Evolutionary conservation across 345 rosid genomes (phyloP).

Genomic region (Geranium rotundifolium): DNA sequence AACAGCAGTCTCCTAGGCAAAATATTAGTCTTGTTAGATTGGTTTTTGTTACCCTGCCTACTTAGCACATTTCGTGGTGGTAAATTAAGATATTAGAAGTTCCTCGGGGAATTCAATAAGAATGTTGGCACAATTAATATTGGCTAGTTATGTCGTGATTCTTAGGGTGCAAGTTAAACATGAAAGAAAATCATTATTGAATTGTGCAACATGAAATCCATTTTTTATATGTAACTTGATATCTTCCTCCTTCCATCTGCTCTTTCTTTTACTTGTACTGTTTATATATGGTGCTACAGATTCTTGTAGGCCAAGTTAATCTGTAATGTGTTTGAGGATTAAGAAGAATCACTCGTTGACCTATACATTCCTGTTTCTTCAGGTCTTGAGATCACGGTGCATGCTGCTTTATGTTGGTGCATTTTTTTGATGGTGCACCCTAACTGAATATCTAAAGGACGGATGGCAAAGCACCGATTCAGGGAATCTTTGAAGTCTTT

Average conservation of each 20-base stretch:
- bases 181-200: neutral
- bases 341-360: too few species aligned
- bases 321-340: too few species aligned
- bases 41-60: too few species aligned
- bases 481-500: slow-evolving; percentile 63
- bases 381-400: slow-evolving; percentile 2
- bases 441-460: slow-evolving; percentile 14
- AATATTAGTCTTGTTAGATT: too few species aligned
- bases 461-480: slow-evolving; percentile 50
- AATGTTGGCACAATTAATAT: too few species aligned
- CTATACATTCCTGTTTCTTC: neutral
- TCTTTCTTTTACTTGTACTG: too few species aligned
- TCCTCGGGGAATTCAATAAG: too few species aligned
- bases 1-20: neutral
- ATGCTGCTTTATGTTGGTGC: slow-evolving; percentile 4
- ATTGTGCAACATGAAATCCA: neutral
- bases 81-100: too few species aligned
- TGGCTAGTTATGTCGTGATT: neutral
- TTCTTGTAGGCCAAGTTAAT: too few species aligned
- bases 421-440: slow-evolving; percentile 2
- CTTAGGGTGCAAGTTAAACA: neutral
- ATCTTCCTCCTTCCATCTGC: too few species aligned
- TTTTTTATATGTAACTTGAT: neutral
- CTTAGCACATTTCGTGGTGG: too few species aligned
- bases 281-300: too few species aligned